Evolutionary conservation across 192 early-diverging fungal species (phyloP), one percentile per base, ranked within the genome.

Genomic region (Podila verticillata): DNA sequence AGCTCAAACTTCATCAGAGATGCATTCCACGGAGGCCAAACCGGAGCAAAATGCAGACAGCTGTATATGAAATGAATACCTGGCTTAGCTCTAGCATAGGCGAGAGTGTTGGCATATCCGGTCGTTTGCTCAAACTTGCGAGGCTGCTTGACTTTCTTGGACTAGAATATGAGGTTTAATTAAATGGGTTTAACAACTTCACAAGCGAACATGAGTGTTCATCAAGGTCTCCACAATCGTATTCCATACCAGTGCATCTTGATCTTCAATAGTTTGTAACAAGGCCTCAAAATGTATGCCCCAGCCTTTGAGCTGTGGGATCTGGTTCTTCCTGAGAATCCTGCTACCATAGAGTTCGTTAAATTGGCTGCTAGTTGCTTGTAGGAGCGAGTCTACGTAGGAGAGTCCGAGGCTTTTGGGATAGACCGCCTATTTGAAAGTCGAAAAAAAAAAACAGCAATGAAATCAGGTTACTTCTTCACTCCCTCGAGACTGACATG

Each of bases 401-500:
- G 92, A 83, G 10, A 98, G 88, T 67, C 93, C 92, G 8, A 96
- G 89, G 1, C 94, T 91, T 83, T 95, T 96, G 66, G 95, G 93
- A 72, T 96, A 96, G 7, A 93, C 95, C 28, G 91, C 92, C 91
- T 93, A 65, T 30, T 48, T 9, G 31, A 24, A 36, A 65, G 48
- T 20, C 13, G 24, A 39, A 12, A 65, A 44, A 5, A 4, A 44
- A 17, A 48, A 47, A 28, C 26, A 39, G 15, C 24, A 49, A 24
- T 48, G 48, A 57, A 34, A n/a, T 35, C 22, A 57, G 31, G 39
- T 15, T 15, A 44, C n/a, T 44, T 44, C 39, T 15, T 3, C 4
- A 15, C 3, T 15, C 10, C 17, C 39, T 44, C 39, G 17, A 10
- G 15, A 44, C 17, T 7, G 39, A 44, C 7, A 0, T 12, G 34